Evolutionary conservation across 192 early-diverging fungal species (phyloP).

Genomic region (Podila verticillata): DNA sequence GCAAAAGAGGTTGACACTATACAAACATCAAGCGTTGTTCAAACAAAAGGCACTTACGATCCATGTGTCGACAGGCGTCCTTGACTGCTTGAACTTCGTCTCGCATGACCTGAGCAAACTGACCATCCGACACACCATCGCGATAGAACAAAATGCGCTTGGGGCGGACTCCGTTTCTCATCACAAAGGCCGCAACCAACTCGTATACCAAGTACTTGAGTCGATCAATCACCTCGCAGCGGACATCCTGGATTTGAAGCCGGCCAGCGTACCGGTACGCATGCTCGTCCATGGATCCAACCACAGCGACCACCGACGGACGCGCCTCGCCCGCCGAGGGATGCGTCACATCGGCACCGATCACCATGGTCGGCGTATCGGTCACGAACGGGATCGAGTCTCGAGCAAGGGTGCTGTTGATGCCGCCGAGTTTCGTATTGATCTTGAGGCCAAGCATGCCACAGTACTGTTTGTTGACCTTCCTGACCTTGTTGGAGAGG

Average conservation of each 20-base stretch:
- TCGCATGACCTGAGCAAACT: constrained; percentile 71
- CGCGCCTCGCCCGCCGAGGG: constrained; percentile 65
- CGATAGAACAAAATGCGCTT: constrained; percentile 80
- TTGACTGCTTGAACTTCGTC: constrained; percentile 78
- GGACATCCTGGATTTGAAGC: constrained; percentile 15
- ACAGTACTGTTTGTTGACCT: constrained; percentile 74
- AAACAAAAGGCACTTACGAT: constrained; percentile 39
- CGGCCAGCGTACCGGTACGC: constrained; percentile 21
- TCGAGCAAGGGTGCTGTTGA: constrained; percentile 57
- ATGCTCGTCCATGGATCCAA: constrained; percentile 40
- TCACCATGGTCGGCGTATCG: constrained; percentile 73
- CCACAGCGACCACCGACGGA: constrained; percentile 35
- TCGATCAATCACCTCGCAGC: constrained; percentile 25
- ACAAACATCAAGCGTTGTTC: constrained; percentile 30
- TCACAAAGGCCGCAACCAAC: constrained; percentile 61
- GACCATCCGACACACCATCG: constrained; percentile 85
- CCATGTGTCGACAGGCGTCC: constrained; percentile 12
- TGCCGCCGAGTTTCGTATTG: constrained; percentile 87
- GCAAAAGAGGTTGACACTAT: background rate
- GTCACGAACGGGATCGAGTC: constrained; percentile 17
- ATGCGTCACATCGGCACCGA: constrained; percentile 91
- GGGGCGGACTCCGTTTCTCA: constrained; percentile 58
- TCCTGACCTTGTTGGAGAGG: constrained; percentile 40
- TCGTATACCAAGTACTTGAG: constrained; percentile 58
- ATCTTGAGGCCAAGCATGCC: constrained; percentile 92